Conservation (phyloP, 768 basidiomycete species). For the Sarcodon sp. region DNA sequence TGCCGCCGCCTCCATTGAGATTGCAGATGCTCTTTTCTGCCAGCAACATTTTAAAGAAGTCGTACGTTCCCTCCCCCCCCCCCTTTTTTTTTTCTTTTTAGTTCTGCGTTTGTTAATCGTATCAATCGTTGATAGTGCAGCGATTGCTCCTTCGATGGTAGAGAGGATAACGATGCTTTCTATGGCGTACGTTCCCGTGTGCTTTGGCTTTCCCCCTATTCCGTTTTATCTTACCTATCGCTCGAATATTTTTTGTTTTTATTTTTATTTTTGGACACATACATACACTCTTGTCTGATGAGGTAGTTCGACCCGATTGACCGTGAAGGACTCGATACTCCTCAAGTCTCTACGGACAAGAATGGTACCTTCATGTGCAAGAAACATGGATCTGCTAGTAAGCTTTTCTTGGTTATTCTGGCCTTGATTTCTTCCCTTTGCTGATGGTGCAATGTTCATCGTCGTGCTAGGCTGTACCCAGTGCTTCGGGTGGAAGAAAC, state of each 20-base stretch:
- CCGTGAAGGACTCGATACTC: conserved; percentile 56
- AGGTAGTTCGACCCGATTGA: conserved; percentile 49
- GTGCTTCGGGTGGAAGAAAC: conserved; percentile 82
- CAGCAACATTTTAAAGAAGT: conserved; percentile 65
- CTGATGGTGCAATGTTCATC: too few species aligned
- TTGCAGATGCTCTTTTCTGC: conserved; percentile 77
- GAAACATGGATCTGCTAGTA: conserved; percentile 62
- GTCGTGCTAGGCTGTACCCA: conserved; percentile 17
- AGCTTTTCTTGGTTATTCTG: conserved; percentile 14
- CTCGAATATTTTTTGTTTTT: background rate
- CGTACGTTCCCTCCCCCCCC: conserved; percentile 38
- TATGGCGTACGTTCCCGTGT: conserved; percentile 39
- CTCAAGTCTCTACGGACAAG: conserved; percentile 51
- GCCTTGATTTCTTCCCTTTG: background rate
- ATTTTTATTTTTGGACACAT: background rate
- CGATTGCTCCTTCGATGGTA: conserved; percentile 29
- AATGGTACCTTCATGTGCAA: conserved; percentile 73
- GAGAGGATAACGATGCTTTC: conserved; percentile 78
- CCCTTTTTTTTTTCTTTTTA: conserved; percentile 1
- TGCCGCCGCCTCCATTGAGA: conserved; percentile 38
- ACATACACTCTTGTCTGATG: background rate
- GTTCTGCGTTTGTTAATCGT: background rate
- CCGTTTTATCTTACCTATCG: background rate
- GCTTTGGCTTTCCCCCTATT: background rate
- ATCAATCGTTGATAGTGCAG: conserved; percentile 48